Conservation (phyloP, 192 early-diverging fungal species). For the Gaertneriomyces sp. region DNA sequence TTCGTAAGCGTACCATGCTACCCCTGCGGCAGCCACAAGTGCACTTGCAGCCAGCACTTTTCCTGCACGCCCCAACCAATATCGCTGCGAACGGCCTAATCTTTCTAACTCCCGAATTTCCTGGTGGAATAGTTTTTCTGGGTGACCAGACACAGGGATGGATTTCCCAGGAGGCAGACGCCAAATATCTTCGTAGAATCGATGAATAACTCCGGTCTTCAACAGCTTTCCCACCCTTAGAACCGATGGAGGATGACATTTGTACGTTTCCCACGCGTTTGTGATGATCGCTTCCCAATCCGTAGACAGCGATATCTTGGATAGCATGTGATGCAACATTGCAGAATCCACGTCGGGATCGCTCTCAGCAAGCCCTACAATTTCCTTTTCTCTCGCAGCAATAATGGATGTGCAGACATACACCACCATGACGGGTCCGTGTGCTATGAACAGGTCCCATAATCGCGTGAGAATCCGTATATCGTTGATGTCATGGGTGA, state of each 20-base stretch:
- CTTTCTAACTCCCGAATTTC: not conserved
- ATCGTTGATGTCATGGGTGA: constrained; percentile 60
- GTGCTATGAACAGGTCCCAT: constrained; percentile 62
- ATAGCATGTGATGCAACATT: constrained; percentile 23
- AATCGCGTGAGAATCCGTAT: constrained; percentile 49
- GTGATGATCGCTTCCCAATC: constrained; percentile 11
- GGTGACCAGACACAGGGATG: not conserved
- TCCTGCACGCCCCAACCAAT: not conserved
- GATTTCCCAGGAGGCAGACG: constrained; percentile 5
- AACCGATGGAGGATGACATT: constrained; percentile 3
- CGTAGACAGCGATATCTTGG: constrained; percentile 3
- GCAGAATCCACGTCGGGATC: constrained; percentile 11
- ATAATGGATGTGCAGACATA: constrained; percentile 55
- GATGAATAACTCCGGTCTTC: not conserved
- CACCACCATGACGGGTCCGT: constrained; percentile 57
- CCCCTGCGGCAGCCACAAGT: constrained; percentile 13
- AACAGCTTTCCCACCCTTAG: constrained; percentile 1
- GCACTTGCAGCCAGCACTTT: constrained; percentile 8
- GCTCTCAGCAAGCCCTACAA: not conserved
- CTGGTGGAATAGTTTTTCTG: constrained; percentile 10
- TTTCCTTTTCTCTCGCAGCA: not conserved
- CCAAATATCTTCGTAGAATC: constrained; percentile 9
- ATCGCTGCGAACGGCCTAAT: not conserved
- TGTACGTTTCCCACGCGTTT: constrained; percentile 4
- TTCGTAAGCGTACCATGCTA: constrained; percentile 17